Conservation (phyloP, 257 asterid genomes). For the Linderniella brevidens region DNA sequence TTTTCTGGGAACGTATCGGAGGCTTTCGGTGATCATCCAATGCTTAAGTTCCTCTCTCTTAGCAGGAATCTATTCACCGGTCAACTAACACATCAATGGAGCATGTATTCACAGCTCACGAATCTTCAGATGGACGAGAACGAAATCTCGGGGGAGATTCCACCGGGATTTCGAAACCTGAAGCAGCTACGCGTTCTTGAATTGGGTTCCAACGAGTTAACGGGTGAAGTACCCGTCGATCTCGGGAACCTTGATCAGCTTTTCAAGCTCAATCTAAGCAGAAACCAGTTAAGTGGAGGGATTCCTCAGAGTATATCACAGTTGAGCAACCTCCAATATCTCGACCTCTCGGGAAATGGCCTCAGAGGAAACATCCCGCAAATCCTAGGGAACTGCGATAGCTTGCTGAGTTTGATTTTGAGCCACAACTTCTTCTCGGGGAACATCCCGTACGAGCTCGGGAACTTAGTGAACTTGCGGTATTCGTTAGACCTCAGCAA, state of each 20-base stretch:
- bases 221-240: constrained; percentile 44
- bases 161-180: constrained; percentile 50
- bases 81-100: constrained; percentile 45
- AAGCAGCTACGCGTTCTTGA: constrained; percentile 26
- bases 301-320: constrained; percentile 39
- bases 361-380: constrained; percentile 37
- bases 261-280: constrained; percentile 32
- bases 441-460: constrained; percentile 36
- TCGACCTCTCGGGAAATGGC: constrained; percentile 46
- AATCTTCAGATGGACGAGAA: constrained; percentile 33
- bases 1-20: constrained; percentile 47
- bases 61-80: constrained; percentile 44
- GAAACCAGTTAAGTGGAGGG: constrained; percentile 42
- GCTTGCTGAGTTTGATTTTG: constrained; percentile 31
- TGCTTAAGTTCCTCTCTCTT: constrained; percentile 30
- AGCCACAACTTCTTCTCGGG: constrained; percentile 45
- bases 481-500: constrained; percentile 44
- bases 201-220: constrained; percentile 40
- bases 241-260: constrained; percentile 28
- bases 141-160: constrained; percentile 47
- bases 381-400: constrained; percentile 23
- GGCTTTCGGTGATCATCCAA: constrained; percentile 44
- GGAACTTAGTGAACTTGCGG: constrained; percentile 30
- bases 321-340: constrained; percentile 26
- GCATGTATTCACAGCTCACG: constrained; percentile 27